Evolutionary conservation across 1,284 basidiomycete species (phyloP).

Genomic region (Fereydounia khargensis): DNA sequence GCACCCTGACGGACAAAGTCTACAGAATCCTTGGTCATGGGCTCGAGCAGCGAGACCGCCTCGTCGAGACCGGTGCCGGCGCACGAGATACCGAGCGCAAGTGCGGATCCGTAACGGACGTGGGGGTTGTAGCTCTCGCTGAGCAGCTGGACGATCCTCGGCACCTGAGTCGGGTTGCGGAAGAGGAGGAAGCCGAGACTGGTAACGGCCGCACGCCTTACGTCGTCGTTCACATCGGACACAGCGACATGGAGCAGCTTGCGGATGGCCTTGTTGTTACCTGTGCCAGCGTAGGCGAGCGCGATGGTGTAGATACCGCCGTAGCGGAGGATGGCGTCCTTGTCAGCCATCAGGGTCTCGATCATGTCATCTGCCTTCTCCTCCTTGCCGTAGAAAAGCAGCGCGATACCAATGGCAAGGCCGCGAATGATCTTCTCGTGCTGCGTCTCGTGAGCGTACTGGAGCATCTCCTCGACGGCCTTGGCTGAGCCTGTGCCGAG

Average conservation of each 20-base stretch:
- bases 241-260: slow-evolving; percentile 55
- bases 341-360: slow-evolving; percentile 51
- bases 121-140: slow-evolving; percentile 57
- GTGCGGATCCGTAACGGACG: slow-evolving; percentile 56
- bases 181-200: slow-evolving; percentile 54
- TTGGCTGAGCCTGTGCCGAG: slow-evolving; percentile 51
- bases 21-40: slow-evolving; percentile 56
- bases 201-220: slow-evolving; percentile 55
- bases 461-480: slow-evolving; percentile 57
- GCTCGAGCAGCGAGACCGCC: slow-evolving; percentile 54
- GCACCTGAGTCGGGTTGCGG: slow-evolving; percentile 57
- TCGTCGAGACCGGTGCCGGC: slow-evolving; percentile 56
- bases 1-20: slow-evolving; percentile 57
- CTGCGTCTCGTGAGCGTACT: slow-evolving; percentile 57
- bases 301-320: slow-evolving; percentile 56
- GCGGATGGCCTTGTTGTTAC: slow-evolving; percentile 55
- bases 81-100: slow-evolving; percentile 56
- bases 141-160: slow-evolving; percentile 55
- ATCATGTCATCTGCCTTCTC: slow-evolving; percentile 52
- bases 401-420: slow-evolving; percentile 55
- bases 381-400: slow-evolving; percentile 56
- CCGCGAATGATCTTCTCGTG: slow-evolving; percentile 58
- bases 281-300: slow-evolving; percentile 57
- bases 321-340: slow-evolving; percentile 56
- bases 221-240: slow-evolving; percentile 56